Evolutionary conservation across 2,329 filamentous ascomycete species (phyloP).

Genomic region (Sarocladium brachiariae): DNA sequence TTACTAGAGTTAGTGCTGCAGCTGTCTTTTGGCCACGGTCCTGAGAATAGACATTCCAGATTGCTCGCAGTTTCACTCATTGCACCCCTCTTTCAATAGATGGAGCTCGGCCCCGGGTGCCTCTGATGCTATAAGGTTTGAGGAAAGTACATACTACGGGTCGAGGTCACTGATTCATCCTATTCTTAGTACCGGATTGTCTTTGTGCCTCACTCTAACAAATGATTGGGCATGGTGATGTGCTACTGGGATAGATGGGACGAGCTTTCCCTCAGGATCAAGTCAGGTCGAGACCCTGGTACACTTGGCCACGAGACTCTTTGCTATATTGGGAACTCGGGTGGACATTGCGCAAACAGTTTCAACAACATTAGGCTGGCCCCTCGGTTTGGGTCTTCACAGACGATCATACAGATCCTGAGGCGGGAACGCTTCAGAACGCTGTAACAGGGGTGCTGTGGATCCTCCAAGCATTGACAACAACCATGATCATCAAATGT

Average conservation of each 20-base stretch:
- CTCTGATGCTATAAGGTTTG: too few species aligned
- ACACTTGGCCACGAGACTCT: background rate
- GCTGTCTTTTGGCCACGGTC: too few species aligned
- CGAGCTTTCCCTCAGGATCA: too few species aligned
- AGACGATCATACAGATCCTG: background rate
- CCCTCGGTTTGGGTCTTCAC: background rate
- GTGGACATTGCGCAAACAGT: background rate
- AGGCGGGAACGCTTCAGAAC: background rate
- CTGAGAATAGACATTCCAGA: too few species aligned
- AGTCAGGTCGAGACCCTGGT: too few species aligned
- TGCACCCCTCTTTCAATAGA: too few species aligned
- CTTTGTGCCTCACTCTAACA: too few species aligned
- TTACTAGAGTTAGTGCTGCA: too few species aligned
- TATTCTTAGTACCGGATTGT: background rate
- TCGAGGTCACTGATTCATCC: background rate
- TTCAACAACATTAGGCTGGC: background rate
- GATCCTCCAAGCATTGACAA: background rate
- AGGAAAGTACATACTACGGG: background rate
- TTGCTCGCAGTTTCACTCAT: too few species aligned
- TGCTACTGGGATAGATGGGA: conserved; percentile 5
- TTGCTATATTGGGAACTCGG: background rate
- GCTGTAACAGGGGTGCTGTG: background rate
- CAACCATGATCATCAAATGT: background rate
- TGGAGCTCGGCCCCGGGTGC: too few species aligned
- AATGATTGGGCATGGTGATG: background rate